phyloP scores from a whole-genome alignment of 1,284 basidiomycete species.

The Cutaneotrichosporon spelunceum region DNA sequence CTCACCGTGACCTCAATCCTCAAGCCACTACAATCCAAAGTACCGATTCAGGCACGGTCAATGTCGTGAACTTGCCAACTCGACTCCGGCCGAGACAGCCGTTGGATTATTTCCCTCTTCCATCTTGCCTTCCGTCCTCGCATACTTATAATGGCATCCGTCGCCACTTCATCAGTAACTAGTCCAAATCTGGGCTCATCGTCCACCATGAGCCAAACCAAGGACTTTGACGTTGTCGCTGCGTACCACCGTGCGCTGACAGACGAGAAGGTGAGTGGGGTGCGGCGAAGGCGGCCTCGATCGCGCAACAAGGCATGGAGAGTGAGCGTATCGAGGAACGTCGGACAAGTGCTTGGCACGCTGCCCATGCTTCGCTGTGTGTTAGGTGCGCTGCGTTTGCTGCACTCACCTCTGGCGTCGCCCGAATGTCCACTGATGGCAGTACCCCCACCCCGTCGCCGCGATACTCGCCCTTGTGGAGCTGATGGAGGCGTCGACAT shows the following conservation, averaged over 20 bases:
- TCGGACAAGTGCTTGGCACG: neutral
- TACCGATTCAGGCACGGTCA: conserved; percentile 14
- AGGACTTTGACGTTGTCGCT: conserved; percentile 45
- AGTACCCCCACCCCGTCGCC: conserved; percentile 51
- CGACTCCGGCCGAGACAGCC: neutral
- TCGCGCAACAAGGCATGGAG: neutral
- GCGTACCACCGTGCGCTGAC: conserved; percentile 45
- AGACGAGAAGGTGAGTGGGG: conserved; percentile 44
- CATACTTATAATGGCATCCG: conserved; percentile 8
- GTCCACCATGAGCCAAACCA: neutral
- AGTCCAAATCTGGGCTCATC: conserved; percentile 7
- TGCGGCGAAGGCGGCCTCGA: neutral
- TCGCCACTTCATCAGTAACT: conserved; percentile 9
- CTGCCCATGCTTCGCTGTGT: conserved; percentile 1
- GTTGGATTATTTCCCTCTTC: neutral
- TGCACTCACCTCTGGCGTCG: neutral
- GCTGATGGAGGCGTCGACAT: conserved; percentile 50
- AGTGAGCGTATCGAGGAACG: neutral
- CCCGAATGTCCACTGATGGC: conserved; percentile 4
- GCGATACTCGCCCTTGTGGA: conserved; percentile 52
- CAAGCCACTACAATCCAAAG: no score
- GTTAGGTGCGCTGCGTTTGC: no score
- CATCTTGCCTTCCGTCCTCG: neutral
- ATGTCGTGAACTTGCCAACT: neutral
- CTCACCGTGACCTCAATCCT: no score